Evolutionary conservation across 2,329 filamentous ascomycete genomes (phyloP), one percentile per base, ranked within the genome.

Genomic region (Fusarium guadeloupense): DNA sequence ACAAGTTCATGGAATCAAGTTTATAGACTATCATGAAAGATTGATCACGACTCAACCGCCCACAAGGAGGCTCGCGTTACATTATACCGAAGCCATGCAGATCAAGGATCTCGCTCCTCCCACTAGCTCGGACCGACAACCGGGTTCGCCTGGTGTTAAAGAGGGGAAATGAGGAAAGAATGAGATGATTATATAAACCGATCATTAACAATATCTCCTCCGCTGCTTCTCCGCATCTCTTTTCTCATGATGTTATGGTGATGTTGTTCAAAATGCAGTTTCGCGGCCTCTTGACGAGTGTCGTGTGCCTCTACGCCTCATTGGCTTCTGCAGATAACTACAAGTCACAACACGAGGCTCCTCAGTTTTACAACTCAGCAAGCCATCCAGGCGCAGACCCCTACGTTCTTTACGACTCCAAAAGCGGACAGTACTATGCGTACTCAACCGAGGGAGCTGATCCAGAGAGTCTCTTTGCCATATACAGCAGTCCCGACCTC

Each of bases 371-470:
- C 55, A 76, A 76, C 54, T 62, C 71, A 7, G 74, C 74, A 23
- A 63, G 62, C 6, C 72, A 76, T 26, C 62, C 66, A 1, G 74
- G 60, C 10, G 74, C 74, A 7, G 74, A 76, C 34, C 74, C 74
- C 7, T 66, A 72, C 49, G 72, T 72, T 6, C 49, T 76, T 4
- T 75, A 67, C 34, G 70, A 76, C 64, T 67, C 69, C 31, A 48
- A 51, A 9, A 72, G 61, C 17, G 59, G 64, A 5, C 68, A 57
- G n/a, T 76, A 74, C 48, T 76, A 72, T 42, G 72, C 72, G 8
- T 76, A 76, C 26, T 76, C 74, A 14, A 75, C 74, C 9, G 74
- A 75, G 40, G 74, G 74, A 9, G 72, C 73, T 9, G 74, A 75
- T 4, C 49, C 64, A 8, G 72, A 70, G 0, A 69, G 64, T 43